phyloP scores from a whole-genome alignment of 1,284 basidiomycete species.

The Melanopsichium pennsylvanicum region DNA sequence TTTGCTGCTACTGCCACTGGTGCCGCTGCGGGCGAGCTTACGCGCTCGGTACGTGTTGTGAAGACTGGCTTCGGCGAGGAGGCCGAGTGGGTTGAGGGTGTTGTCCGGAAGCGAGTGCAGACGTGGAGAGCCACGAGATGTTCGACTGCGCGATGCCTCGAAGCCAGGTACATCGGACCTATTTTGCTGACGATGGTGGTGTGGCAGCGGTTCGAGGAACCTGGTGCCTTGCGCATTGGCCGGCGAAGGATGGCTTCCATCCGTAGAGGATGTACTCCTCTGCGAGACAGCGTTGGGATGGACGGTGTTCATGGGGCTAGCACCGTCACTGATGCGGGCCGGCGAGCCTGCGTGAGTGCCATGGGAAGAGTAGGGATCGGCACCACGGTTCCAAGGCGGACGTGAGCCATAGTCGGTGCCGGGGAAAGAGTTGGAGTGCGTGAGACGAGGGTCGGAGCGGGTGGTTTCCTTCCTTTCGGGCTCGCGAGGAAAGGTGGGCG shows the following conservation, averaged over 20 bases:
- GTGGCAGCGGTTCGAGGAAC: constrained; percentile 46
- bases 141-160: constrained; percentile 26
- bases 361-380: constrained; percentile 23
- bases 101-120: constrained; percentile 67
- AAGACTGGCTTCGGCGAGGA: constrained; percentile 64
- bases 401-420: constrained; percentile 20
- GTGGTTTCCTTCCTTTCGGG: constrained; percentile 7
- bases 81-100: constrained; percentile 64
- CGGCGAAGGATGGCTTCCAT: constrained; percentile 28
- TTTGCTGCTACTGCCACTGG: constrained; percentile 26
- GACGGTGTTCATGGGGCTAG: constrained; percentile 41
- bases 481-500: constrained; percentile 18
- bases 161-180: constrained; percentile 9
- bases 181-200: constrained; percentile 31
- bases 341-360: constrained; percentile 18
- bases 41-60: constrained; percentile 56
- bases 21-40: constrained; percentile 18
- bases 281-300: constrained; percentile 43
- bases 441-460: constrained; percentile 27
- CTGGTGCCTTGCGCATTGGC: constrained; percentile 30
- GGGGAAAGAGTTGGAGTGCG: constrained; percentile 30
- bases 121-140: constrained; percentile 39
- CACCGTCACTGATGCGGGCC: constrained; percentile 26
- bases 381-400: constrained; percentile 29
- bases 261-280: constrained; percentile 37